A percentile compares a stretch with the other conserved stretches of the same genome.
These are phyloP conservation scores for Tuber melanosporum DNA, from an alignment of 495 filamentous ascomycete species.

Conservation along the genomic window DNA sequence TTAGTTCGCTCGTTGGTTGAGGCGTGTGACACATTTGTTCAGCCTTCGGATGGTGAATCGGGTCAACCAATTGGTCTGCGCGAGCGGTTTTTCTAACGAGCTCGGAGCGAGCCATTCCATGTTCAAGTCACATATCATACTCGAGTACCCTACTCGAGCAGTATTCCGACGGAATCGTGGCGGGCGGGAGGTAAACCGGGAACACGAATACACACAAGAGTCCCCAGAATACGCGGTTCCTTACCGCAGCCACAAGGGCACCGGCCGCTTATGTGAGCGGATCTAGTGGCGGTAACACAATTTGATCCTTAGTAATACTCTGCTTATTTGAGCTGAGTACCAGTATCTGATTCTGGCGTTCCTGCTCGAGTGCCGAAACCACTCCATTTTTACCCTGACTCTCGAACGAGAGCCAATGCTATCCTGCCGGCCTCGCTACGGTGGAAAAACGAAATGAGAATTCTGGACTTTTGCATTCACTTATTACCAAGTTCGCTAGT, in stretches of 20 bases:
- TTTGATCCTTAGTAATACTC: background rate
- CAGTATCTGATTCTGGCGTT: background rate
- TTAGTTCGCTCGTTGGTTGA: background rate
- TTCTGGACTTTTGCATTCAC: background rate
- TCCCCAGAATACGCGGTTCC: background rate
- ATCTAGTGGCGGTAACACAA: background rate
- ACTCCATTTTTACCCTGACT: background rate
- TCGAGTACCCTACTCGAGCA: no score
- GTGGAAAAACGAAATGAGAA: background rate
- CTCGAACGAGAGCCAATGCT: background rate
- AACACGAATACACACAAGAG: background rate
- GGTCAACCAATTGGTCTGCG: background rate
- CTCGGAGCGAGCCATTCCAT: background rate
- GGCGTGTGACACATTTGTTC: background rate
- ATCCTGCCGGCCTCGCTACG: background rate
- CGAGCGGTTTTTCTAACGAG: background rate
- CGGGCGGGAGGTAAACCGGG: background rate
- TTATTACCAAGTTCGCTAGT: background rate
- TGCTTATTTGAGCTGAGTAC: background rate
- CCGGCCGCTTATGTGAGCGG: background rate
- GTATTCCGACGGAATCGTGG: background rate
- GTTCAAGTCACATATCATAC: background rate
- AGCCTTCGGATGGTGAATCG: background rate
- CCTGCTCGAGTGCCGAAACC: background rate
- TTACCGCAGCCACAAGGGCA: background rate